Base-by-base conservation (phyloP, 345 rosid species). In the Melaleuca alternifolia region DNA sequence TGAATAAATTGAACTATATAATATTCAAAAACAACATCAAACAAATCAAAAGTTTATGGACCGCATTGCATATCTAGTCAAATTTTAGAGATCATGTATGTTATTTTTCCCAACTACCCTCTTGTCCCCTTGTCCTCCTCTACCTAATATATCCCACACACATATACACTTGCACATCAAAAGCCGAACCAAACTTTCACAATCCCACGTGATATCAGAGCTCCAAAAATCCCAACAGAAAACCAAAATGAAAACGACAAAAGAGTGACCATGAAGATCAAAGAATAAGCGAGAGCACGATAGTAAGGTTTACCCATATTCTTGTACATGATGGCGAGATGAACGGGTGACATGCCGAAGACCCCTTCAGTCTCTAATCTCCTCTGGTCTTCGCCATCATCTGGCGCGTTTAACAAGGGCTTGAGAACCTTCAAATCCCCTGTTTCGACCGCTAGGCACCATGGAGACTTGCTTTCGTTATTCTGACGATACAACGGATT, bases 291-390 rank as follows among this genome's bases (percentile, higher is more conserved):
- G 13, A 56, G 13, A 56, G 61, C 61, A 24, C 61, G 24, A 24
- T 21, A 56, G 13, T 24, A 10, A 12, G 28, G 0, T 56, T 56
- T 56, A 56, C 28, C 28, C n/a, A 0, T 56, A 0, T 56, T 0
- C 61, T 0, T 0, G 3, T 0, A 0, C 0, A 23, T 1, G 24
- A 56, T 56, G 61, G 28, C 61, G 6, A 56, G 12, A 56, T 56
- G 61, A 56, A 56, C 61, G 11, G 61, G 61, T 24, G 61, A 11
- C n/a, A 56, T 26, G 30, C 65, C 1, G 4, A 26, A 57, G 65
- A 57, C 11, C 7, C 8, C 26, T 26, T 57, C 30, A 26, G 6
- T 11, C 13, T 56, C 15, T 26, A 3, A 26, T 26, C 30, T 57
- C 65, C 7, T 26, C 65, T n/a, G n/a, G 65, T 57, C 3, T 6